Percentiles rank a stretch among this genome's conserved stretches.
phyloP scores from a whole-genome alignment of 2,329 filamentous ascomycete species.

The Chaetomium olivaceum region DNA sequence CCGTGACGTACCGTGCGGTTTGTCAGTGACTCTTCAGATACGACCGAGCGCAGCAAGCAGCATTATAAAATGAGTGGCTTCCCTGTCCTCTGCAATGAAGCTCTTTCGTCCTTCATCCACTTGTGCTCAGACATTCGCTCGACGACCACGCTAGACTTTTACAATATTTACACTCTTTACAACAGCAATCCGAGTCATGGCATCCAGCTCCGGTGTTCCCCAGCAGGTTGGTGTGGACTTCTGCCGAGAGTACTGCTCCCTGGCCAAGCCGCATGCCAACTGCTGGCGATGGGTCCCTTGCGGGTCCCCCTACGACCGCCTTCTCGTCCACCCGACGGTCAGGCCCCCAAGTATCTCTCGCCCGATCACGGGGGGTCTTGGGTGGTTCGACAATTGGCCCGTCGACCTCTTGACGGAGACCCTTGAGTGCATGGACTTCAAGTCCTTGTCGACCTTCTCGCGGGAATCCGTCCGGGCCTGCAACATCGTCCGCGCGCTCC shows the following conservation, averaged over 20 bases:
- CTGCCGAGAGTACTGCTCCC: background rate
- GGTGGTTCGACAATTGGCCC: background rate
- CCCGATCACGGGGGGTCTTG: background rate
- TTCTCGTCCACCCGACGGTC: background rate
- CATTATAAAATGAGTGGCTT: no score
- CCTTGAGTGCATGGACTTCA: background rate
- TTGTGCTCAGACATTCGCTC: no score
- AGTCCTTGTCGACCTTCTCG: background rate
- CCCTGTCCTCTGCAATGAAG: no score
- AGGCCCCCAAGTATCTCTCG: background rate
- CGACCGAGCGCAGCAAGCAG: no score
- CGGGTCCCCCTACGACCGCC: background rate
- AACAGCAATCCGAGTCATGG: no score
- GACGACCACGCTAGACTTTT: no score
- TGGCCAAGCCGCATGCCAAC: background rate
- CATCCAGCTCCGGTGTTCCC: background rate
- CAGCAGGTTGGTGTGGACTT: background rate
- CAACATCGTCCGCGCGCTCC: background rate
- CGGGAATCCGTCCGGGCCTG: background rate
- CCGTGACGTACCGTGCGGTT: no score
- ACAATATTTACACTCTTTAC: no score
- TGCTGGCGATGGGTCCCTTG: background rate
- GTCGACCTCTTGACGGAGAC: background rate
- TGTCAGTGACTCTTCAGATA: no score
- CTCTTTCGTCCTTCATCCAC: no score